Percentiles rank a stretch among this genome's conserved stretches.
These are phyloP conservation scores for Aspergillus heteromorphus DNA, from an alignment of 495 filamentous ascomycete genomes.

Conservation along the genomic window DNA sequence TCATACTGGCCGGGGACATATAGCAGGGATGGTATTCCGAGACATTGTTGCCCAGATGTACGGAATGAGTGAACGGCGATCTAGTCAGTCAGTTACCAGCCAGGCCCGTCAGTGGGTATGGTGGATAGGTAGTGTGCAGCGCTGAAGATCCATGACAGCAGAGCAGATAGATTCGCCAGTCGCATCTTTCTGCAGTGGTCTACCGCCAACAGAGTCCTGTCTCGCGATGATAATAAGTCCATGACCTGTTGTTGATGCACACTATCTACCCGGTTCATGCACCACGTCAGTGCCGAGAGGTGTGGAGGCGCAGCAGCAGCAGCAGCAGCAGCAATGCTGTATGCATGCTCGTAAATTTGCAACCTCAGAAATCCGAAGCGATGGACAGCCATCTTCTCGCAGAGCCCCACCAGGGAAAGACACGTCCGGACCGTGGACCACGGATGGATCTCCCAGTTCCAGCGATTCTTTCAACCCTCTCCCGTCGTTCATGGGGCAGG, in stretches of 20 bases:
- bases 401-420: constrained; percentile 12
- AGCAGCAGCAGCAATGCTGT: no score
- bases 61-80: no score
- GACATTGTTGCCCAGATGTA: no score
- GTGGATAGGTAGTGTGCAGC: no score
- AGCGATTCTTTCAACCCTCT: neutral
- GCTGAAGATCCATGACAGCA: no score
- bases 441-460: neutral
- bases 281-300: constrained; percentile 13
- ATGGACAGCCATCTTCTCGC: neutral
- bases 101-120: no score
- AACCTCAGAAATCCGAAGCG: neutral
- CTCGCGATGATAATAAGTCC: neutral
- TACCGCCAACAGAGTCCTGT: neutral
- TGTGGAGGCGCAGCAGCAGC: constrained; percentile 19
- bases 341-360: constrained; percentile 8
- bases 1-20: no score
- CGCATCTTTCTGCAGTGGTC: neutral
- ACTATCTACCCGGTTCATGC: neutral
- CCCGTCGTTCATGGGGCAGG: neutral
- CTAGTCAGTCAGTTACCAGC: no score
- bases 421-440: neutral
- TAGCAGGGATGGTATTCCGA: no score
- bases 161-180: no score
- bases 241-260: neutral